Evolutionary conservation across 495 filamentous ascomycete genomes (phyloP).

Genomic region (Penicillium longicatenatum): DNA sequence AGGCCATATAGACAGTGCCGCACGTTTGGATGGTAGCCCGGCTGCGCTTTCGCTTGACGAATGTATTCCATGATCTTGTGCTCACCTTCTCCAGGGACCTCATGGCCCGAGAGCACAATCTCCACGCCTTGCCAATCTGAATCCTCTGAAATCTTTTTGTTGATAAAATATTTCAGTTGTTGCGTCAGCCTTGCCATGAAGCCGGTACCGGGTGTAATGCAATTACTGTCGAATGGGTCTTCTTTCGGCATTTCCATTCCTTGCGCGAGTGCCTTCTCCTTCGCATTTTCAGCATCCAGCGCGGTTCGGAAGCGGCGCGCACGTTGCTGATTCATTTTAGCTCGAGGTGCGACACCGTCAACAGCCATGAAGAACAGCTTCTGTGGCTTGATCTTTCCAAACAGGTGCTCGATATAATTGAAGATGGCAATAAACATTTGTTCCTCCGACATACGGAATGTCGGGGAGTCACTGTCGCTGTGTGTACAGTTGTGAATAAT

Average conservation of each 20-base stretch:
- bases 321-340: slow-evolving; percentile 99
- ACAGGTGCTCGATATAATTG: slow-evolving; percentile 99
- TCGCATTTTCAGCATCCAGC: slow-evolving; percentile 82
- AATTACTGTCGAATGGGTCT: slow-evolving; percentile 97
- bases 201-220: slow-evolving; percentile 95
- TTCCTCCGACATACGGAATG: slow-evolving; percentile 92
- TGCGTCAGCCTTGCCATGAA: slow-evolving; percentile 96
- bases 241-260: slow-evolving; percentile 93
- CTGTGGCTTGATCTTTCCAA: slow-evolving; percentile 97
- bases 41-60: slow-evolving; percentile 90
- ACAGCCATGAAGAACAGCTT: slow-evolving; percentile 99
- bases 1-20: slow-evolving; percentile 97
- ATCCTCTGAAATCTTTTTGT: slow-evolving; percentile 97
- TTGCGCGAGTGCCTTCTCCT: slow-evolving; percentile 85
- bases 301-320: slow-evolving; percentile 94
- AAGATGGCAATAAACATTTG: slow-evolving; percentile 99
- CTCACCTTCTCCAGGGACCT: slow-evolving; percentile 98
- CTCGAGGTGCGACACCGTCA: slow-evolving; percentile 94
- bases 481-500: slow-evolving; percentile 99
- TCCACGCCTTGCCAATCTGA: slow-evolving; percentile 95
- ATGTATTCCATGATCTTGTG: slow-evolving; percentile 99
- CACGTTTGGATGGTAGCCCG: slow-evolving; percentile 90
- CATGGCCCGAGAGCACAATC: slow-evolving; percentile 94
- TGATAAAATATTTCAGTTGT: slow-evolving; percentile 97
- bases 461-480: slow-evolving; percentile 87